Evolutionary conservation across 352 stramenopile genomes (phyloP), one percentile per base, ranked within the genome.

Genomic region (Poterioochromonas sp.): DNA sequence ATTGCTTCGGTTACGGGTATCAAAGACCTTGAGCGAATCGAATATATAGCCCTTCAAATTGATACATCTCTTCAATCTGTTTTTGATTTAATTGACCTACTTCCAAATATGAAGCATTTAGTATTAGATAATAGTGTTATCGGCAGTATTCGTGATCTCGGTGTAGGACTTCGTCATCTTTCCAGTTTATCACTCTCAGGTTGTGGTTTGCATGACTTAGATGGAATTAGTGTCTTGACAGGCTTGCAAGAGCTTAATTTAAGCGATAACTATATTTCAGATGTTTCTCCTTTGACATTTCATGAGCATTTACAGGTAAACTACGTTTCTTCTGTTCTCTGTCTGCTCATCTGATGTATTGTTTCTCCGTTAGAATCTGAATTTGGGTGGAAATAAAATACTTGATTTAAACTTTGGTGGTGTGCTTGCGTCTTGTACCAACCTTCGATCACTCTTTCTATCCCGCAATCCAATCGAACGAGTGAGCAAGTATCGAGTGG

Each of bases 231-330:
- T 60, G 88, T 88, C 20, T 84, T 94, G 41, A 84, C 84, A n/a
- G 86, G 83, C 20, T 80, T 94, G 40, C 86, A 88, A 47, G 86
- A 93, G 71, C 83, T 94, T 15, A 88, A 90, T 63, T 76, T 92
- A 3, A 83, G 87, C 58, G 82, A 91, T 81, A 94, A 94, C 74
- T 81, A 83, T 35, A 86, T 94, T 64, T 85, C 68, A 47, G 88
- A 92, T 73, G 88, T 94, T 63, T 92, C 84, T 58, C 88, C 89
- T 0, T 80, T 93, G 43, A 88, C 86, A 40, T 90, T 93, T 87
- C 90, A 93, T 79, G 89, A 94, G 34, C 83, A 90, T 60, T 83
- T 94, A n/a, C 82, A 88, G 62, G 78, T 92, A 40, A 71, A 29
- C 15, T n/a, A 71, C 62, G 41, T 26, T 29, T n/a, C 41, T 47